Evolutionary conservation across 345 rosid genomes (phyloP).

Genomic region (Litchi chinensis): DNA sequence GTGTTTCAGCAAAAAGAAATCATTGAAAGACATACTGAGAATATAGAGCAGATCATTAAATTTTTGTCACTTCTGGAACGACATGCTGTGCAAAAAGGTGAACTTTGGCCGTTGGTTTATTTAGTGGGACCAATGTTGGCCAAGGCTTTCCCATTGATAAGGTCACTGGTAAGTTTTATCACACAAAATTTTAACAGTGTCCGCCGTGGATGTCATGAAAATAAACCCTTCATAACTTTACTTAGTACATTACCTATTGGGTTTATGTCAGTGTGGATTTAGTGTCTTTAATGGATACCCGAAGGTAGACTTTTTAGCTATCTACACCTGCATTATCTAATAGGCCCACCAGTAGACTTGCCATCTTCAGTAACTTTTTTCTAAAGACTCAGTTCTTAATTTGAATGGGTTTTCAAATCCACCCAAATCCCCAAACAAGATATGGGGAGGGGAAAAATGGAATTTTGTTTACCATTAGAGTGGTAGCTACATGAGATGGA

Average conservation of each 20-base stretch:
- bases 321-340: neutral
- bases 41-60: constrained; percentile 50
- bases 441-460: neutral
- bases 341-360: neutral
- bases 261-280: neutral
- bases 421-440: neutral
- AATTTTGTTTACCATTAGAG: neutral
- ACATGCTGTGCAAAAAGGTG: constrained; percentile 50
- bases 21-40: constrained; percentile 37
- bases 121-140: constrained; percentile 75
- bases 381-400: neutral
- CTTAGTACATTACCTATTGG: neutral
- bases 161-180: constrained; percentile 72
- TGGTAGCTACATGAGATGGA: neutral
- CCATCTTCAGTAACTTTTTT: neutral
- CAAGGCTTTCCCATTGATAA: constrained; percentile 63
- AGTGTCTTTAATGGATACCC: neutral
- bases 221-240: neutral
- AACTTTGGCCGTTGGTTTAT: constrained; percentile 75
- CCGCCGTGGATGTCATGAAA: neutral
- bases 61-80: constrained; percentile 59
- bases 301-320: neutral
- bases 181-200: neutral
- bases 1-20: constrained; percentile 51
- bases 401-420: neutral